Percentiles rank a stretch among this genome's conserved stretches.
These are phyloP conservation scores for Epichloe baconii DNA, from an alignment of 2,329 filamentous ascomycete genomes.

Conservation along the genomic window DNA sequence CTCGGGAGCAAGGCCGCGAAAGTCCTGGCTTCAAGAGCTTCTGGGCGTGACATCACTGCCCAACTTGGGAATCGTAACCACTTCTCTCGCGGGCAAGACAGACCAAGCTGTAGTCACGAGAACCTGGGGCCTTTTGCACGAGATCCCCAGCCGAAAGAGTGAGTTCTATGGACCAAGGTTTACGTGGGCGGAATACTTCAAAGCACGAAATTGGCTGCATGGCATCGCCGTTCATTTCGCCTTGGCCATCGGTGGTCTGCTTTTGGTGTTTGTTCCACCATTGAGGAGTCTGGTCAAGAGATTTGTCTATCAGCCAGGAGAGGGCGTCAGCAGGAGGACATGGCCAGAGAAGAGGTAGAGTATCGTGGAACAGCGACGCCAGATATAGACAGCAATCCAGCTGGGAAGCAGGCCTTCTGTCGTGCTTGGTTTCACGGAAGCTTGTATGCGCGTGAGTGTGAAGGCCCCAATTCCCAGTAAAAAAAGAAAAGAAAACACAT, in stretches of 20 bases:
- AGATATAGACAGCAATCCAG: slow-evolving; percentile 29
- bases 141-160: slow-evolving; percentile 27
- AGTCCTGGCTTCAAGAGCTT: slow-evolving; percentile 28
- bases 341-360: slow-evolving; percentile 46
- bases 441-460: slow-evolving; percentile 48
- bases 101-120: slow-evolving; percentile 45
- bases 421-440: slow-evolving; percentile 44
- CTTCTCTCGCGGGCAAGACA: slow-evolving; percentile 33
- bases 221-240: slow-evolving; percentile 38
- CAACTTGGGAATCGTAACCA: slow-evolving; percentile 42
- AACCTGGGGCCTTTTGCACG: slow-evolving; percentile 47
- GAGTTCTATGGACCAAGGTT: slow-evolving; percentile 50
- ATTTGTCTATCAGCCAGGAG: slow-evolving; percentile 38
- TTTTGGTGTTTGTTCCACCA: slow-evolving; percentile 32
- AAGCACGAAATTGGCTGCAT: slow-evolving; percentile 33
- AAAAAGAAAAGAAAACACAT: too few relatives aligned
- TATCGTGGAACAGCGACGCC: slow-evolving; percentile 52
- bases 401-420: slow-evolving; percentile 37
- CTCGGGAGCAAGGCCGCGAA: slow-evolving; percentile 15
- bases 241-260: slow-evolving; percentile 27
- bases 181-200: slow-evolving; percentile 41
- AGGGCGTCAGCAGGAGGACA: slow-evolving; percentile 40
- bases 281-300: slow-evolving; percentile 31
- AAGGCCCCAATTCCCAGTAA: background rate
- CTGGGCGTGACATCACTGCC: slow-evolving; percentile 37